Evolutionary conservation across 2,329 filamentous ascomycete species (phyloP).

Genomic region (Aureobasidium namibiae): DNA sequence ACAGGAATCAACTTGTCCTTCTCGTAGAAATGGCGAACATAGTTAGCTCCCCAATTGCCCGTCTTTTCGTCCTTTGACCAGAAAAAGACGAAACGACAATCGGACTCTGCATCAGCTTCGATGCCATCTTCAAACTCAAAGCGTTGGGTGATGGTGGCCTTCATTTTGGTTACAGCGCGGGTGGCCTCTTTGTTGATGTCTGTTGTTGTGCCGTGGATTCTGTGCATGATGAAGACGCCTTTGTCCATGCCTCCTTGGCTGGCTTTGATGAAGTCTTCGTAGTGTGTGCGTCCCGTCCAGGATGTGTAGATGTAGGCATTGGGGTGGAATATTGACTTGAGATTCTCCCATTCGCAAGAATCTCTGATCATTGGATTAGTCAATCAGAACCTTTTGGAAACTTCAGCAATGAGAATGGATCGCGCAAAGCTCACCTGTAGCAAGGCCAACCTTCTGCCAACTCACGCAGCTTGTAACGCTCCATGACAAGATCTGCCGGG

Average conservation of each 20-base stretch:
- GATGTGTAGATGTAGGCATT: slow-evolving; percentile 43
- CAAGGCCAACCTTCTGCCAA: slow-evolving; percentile 44
- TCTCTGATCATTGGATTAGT: slow-evolving; percentile 21
- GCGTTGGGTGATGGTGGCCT: slow-evolving; percentile 43
- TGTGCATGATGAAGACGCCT: slow-evolving; percentile 38
- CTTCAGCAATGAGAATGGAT: not conserved
- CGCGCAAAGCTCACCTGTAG: slow-evolving; percentile 29
- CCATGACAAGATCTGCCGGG: slow-evolving; percentile 35
- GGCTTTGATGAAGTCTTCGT: slow-evolving; percentile 33
- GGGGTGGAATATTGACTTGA: slow-evolving; percentile 42
- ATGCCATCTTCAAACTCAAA: slow-evolving; percentile 32
- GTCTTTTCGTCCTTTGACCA: slow-evolving; percentile 15
- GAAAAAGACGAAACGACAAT: slow-evolving; percentile 30
- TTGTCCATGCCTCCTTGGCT: slow-evolving; percentile 35
- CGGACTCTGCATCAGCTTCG: slow-evolving; percentile 40
- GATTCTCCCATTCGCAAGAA: slow-evolving; percentile 46
- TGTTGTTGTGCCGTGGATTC: slow-evolving; percentile 34
- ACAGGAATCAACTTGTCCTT: slow-evolving; percentile 44
- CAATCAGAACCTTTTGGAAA: too few relatives aligned
- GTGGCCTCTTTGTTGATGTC: slow-evolving; percentile 33
- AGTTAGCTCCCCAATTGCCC: slow-evolving; percentile 36
- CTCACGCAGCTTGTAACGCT: slow-evolving; percentile 41
- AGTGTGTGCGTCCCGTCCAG: slow-evolving; percentile 39
- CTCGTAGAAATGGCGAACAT: slow-evolving; percentile 44
- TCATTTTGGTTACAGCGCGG: slow-evolving; percentile 43